Evolutionary conservation across 106 monocot genomes (phyloP).

Genomic region (Cymbidium sinense): DNA sequence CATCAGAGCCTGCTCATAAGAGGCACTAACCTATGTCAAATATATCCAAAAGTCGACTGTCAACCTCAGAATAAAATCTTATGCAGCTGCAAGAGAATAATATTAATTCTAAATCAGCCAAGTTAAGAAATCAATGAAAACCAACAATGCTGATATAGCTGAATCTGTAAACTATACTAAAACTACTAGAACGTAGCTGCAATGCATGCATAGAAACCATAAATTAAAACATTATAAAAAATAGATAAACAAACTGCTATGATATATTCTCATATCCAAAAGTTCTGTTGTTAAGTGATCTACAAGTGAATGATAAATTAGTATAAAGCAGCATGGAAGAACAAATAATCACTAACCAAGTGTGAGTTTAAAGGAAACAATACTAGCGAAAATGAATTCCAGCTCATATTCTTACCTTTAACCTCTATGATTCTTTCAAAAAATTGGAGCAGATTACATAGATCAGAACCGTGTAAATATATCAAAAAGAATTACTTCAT

Average conservation of each 20-base stretch:
- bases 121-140: neutral
- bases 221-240: neutral
- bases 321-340: neutral
- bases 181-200: neutral
- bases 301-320: neutral
- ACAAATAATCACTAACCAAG: neutral
- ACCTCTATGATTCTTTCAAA: too few relatives aligned
- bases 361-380: neutral
- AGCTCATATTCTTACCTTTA: neutral
- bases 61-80: conserved; percentile 22
- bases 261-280: neutral
- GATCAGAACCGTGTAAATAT: too few relatives aligned
- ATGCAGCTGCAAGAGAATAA: neutral
- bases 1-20: conserved; percentile 98
- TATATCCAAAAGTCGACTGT: conserved; percentile 48
- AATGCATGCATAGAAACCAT: neutral
- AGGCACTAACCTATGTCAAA: conserved; percentile 87
- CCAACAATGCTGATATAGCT: neutral
- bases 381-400: neutral
- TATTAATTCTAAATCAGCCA: neutral
- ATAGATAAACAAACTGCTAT: neutral
- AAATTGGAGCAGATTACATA: too few relatives aligned
- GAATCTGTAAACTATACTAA: neutral
- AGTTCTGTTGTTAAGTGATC: neutral
- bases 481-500: too few relatives aligned